Evolutionary conservation across 106 monocot genomes (phyloP).

Genomic region (Allium cepa): DNA sequence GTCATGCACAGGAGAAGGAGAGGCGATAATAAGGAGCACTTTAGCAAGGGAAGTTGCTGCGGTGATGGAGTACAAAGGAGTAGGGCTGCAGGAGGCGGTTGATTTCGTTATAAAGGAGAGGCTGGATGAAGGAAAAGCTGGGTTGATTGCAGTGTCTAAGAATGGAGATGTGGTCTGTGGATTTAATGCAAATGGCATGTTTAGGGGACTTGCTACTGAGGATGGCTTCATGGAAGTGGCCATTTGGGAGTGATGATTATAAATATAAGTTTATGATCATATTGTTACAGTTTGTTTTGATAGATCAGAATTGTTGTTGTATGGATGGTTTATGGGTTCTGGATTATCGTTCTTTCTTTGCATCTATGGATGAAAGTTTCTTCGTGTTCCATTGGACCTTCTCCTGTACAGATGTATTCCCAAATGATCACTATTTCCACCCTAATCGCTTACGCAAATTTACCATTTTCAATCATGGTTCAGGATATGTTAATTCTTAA

Average conservation of each 20-base stretch:
- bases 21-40: constrained; percentile 81
- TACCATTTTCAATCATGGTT: too few relatives aligned
- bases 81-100: constrained; percentile 70
- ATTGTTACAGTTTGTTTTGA: too few relatives aligned
- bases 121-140: constrained; percentile 77
- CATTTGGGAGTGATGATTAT: constrained; percentile 50
- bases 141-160: constrained; percentile 68
- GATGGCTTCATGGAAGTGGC: constrained; percentile 86
- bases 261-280: too few relatives aligned
- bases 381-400: too few relatives aligned
- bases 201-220: constrained; percentile 66
- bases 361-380: too few relatives aligned
- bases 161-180: constrained; percentile 71
- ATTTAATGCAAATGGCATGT: constrained; percentile 87
- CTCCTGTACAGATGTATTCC: too few relatives aligned
- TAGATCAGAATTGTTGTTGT: too few relatives aligned
- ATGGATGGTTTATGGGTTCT: too few relatives aligned
- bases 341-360: too few relatives aligned
- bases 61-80: constrained; percentile 87
- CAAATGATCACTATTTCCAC: too few relatives aligned
- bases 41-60: constrained; percentile 88
- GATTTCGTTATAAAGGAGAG: constrained; percentile 50
- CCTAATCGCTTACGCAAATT: too few relatives aligned
- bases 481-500: too few relatives aligned
- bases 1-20: constrained; percentile 94